Base-by-base conservation (phyloP, 768 basidiomycete genomes). In the Boletus rufocinnamomeus region DNA sequence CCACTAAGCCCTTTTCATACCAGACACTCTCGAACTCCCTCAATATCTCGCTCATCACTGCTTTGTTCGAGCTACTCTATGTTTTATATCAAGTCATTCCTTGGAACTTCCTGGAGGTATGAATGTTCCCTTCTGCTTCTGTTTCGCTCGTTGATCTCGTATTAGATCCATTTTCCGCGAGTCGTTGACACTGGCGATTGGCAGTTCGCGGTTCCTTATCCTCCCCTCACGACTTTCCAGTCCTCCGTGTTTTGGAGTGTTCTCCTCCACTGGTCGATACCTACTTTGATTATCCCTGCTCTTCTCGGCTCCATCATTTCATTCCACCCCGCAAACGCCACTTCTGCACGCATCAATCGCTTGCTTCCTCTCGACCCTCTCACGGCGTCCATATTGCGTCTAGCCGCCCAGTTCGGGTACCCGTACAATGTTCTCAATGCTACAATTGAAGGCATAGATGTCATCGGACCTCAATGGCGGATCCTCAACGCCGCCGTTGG, bases 1-100 rank as follows among this genome's bases (percentile, higher is more conserved):
- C 5, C 13, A 25, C 34, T 62, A 32, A 68, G 13, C 16, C 19
- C 4, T n/a, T 46, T 55, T 57, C 44, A n/a, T 52, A 23, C 10
- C 44, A 79, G 87, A 82, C 83, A 53, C 75, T 88, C 11, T 89
- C 88, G n/a, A 83, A 83, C 61, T 84, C 87, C 2, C 77, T 76
- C 38, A 84, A 85, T 57, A 84, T 89, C 45, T 84, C 81, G 77
- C 76, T 77, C 21, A 59, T 85, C 44, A 84, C 84, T 0, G 78
- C 81, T 8, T 52, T 84, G 10, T 62, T 78, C 19, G 88, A 89
- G 66, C 66, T 87, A 7, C 21, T 83, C 1, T 83, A 81, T 60
- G 75, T 89, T 40, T 64, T 88, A 17, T 75, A 74, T 48, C 72
- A 68, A 14, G 74, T 85, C 25, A 75, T 85, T 50, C 86, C 87